Percentiles rank a stretch among this genome's conserved stretches.
Conservation (phyloP, 2,329 filamentous ascomycete species). For the Kalmusia sp. region DNA sequence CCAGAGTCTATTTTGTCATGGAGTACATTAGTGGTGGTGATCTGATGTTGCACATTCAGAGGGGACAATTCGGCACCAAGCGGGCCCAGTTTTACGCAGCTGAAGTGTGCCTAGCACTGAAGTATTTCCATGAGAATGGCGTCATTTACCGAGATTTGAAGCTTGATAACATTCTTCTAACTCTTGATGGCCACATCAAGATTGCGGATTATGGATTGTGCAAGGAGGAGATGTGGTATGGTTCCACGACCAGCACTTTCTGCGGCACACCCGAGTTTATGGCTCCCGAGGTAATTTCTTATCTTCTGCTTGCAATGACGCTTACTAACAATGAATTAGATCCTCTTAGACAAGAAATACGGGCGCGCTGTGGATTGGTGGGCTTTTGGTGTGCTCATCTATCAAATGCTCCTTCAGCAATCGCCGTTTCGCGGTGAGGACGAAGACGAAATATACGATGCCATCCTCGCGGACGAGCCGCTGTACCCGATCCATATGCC, state of each 20-base stretch:
- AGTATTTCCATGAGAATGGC: constrained; percentile 99
- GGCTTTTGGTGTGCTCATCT: constrained; percentile 98
- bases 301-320: constrained; percentile 34
- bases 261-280: constrained; percentile 99
- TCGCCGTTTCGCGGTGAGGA: constrained; percentile 98
- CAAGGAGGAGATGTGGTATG: constrained; percentile 99
- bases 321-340: constrained; percentile 59
- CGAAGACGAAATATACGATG: constrained; percentile 99
- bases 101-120: constrained; percentile 94
- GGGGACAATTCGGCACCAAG: constrained; percentile 94
- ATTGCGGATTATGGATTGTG: constrained; percentile 98
- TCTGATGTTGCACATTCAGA: constrained; percentile 98
- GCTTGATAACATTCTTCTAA: constrained; percentile 88
- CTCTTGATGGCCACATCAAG: constrained; percentile 96
- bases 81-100: constrained; percentile 98
- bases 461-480: constrained; percentile 95
- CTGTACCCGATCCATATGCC: constrained; percentile 99
- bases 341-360: constrained; percentile 97
- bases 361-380: constrained; percentile 98
- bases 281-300: constrained; percentile 82
- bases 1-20: constrained; percentile 98
- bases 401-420: constrained; percentile 99
- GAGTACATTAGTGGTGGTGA: constrained; percentile 99
- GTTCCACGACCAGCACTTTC: constrained; percentile 95
- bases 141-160: constrained; percentile 92